Evolutionary conservation across 1,284 basidiomycete genomes (phyloP).

Genomic region (Volvariella volvacea): DNA sequence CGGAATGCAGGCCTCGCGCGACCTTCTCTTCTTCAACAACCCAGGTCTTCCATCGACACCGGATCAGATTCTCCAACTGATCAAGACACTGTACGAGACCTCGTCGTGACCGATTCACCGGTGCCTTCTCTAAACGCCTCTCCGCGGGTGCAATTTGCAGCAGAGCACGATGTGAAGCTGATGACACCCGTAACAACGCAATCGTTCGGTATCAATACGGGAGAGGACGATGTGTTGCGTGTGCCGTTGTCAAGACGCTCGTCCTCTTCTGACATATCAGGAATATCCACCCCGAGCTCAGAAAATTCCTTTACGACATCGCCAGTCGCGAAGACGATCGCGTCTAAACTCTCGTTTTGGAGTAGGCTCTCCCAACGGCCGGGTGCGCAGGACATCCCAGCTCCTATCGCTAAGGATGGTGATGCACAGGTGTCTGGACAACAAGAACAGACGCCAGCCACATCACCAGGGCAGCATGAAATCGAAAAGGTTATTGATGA

Average conservation of each 20-base stretch:
- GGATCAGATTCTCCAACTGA: slow-evolving; percentile 10
- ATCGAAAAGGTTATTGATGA: slow-evolving; percentile 48
- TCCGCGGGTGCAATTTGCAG: slow-evolving; percentile 43
- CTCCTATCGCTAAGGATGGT: slow-evolving; percentile 5
- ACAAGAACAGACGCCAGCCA: slow-evolving; percentile 2
- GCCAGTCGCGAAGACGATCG: slow-evolving; percentile 54
- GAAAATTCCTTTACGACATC: slow-evolving; percentile 39
- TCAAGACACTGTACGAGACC: slow-evolving; percentile 8
- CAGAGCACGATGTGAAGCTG: slow-evolving; percentile 33
- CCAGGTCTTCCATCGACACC: slow-evolving; percentile 20
- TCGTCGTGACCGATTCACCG: slow-evolving; percentile 6
- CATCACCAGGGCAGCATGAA: slow-evolving; percentile 12
- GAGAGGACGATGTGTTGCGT: slow-evolving; percentile 7
- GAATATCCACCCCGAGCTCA: slow-evolving; percentile 35
- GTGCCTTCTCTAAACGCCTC: slow-evolving; percentile 8
- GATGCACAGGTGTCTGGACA: too few species aligned
- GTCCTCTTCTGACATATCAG: slow-evolving; percentile 45
- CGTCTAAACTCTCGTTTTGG: slow-evolving; percentile 70
- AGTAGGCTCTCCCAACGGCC: slow-evolving; percentile 26
- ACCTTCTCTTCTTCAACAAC: slow-evolving; percentile 32
- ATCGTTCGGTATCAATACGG: slow-evolving; percentile 8
- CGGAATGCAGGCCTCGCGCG: slow-evolving; percentile 37
- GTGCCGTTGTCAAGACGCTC: slow-evolving; percentile 34
- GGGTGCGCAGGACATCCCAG: slow-evolving; percentile 2
- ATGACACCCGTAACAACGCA: slow-evolving; percentile 24